Evolutionary conservation across 345 rosid species (phyloP), one percentile per base, ranked within the genome.

Genomic region (Noccaea caerulescens): DNA sequence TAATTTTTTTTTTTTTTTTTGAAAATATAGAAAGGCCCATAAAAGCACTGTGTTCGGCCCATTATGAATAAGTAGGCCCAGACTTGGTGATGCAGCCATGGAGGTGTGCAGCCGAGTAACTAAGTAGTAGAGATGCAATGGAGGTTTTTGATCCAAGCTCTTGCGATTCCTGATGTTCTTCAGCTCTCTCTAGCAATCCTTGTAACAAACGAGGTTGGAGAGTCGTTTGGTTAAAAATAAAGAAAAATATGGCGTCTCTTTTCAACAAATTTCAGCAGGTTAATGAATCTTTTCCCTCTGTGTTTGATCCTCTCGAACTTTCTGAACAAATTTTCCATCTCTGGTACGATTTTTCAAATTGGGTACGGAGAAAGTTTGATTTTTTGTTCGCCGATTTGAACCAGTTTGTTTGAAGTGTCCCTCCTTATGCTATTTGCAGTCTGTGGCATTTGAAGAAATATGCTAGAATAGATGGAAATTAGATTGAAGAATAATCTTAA

Each of bases 261-360:
- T 76, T 76, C 67, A 70, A 76, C 67, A 76, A 76, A 57, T 76
- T 76, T 57, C 80, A 76, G 34, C 46, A 76, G 76, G 80, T 76
- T 41, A 46, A 6, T 23, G 61, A 51, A 49, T 64, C 68, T 67
- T 56, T 66, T 67, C 46, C 62, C 39, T 66, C 47, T 73, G 18
- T 58, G 39, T 50, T 58, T 69, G 70, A 39, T 42, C 36, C 13
- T 63, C 1, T 69, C 65, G 11, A 37, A 38, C 34, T 43, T 43
- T 53, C 37, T 57, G 61, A 5, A 41, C 16, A n/a, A 23, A 9
- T 5, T n/a, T 23, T 27, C n/a, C 25, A 6, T 75, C 50, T 68
- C 76, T 13, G 3, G 9, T 44, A 62, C 50, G 20, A 46, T 20
- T 23, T 57, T 8, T 13, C 0, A 2, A 16, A 46, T 11, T 52